These are phyloP conservation scores for Saturnispora dispora DNA, from an alignment of 805 yeast species.

Conservation along the genomic window DNA sequence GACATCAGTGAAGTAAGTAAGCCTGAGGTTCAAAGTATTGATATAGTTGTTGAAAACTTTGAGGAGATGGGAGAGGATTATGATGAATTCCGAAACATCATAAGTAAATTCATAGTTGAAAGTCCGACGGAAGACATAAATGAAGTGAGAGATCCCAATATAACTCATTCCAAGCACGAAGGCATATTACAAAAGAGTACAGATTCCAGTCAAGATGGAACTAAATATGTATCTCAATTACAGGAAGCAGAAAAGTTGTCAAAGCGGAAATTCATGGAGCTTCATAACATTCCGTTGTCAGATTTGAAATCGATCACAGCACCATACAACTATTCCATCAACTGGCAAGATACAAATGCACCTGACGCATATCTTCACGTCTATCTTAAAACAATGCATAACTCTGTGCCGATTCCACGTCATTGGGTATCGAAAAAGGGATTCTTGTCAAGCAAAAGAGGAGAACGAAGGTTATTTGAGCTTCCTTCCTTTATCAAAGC, in stretches of 20 bases:
- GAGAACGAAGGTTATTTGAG: conserved; percentile 64
- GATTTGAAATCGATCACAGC: conserved; percentile 50
- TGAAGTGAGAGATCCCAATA: background rate
- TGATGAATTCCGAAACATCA: background rate
- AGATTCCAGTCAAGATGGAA: background rate
- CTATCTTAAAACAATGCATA: conserved; percentile 53
- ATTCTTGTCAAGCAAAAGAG: conserved; percentile 56
- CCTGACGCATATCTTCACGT: conserved; percentile 63
- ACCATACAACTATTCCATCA: conserved; percentile 58
- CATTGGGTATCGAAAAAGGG: conserved; percentile 83
- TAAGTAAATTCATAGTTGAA: background rate
- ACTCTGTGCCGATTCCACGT: conserved; percentile 65
- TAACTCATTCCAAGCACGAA: background rate
- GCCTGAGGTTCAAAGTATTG: background rate
- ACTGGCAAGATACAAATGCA: conserved; percentile 84
- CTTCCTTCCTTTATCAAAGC: conserved; percentile 69
- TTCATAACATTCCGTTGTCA: conserved; percentile 55
- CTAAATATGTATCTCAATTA: conserved; percentile 9
- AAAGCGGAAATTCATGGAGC: conserved; percentile 43
- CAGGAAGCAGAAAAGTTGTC: conserved; percentile 24
- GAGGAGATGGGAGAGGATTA: background rate
- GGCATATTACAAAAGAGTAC: background rate
- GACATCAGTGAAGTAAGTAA: background rate
- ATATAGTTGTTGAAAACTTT: background rate
- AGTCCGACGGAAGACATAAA: background rate